Conservation (phyloP, 176 grass and related monocot species). For the Musa beccarii region DNA sequence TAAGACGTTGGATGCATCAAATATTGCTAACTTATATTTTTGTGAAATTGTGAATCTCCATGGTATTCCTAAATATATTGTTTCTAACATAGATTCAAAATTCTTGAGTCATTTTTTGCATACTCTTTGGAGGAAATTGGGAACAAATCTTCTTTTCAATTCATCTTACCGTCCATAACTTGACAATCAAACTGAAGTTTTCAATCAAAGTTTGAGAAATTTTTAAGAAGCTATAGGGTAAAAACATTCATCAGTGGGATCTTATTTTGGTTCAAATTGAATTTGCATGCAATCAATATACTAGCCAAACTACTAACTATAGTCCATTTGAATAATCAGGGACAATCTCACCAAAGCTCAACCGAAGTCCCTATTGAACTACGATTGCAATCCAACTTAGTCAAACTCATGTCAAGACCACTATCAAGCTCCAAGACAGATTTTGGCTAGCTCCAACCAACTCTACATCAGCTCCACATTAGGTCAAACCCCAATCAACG, state of each 20-base stretch:
- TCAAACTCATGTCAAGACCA: too few relatives aligned
- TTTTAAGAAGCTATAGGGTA: background rate
- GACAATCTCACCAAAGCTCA: too few relatives aligned
- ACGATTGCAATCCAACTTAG: too few relatives aligned
- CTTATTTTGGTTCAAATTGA: background rate
- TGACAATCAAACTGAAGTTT: background rate
- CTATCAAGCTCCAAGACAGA: too few relatives aligned
- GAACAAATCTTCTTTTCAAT: background rate
- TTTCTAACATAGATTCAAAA: background rate
- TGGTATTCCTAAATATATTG: background rate
- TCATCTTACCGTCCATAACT: background rate
- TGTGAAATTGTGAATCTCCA: background rate
- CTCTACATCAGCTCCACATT: too few relatives aligned
- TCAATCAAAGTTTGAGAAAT: background rate
- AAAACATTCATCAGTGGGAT: background rate
- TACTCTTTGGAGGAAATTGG: background rate
- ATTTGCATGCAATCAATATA: background rate
- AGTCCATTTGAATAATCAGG: too few relatives aligned
- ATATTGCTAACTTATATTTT: background rate
- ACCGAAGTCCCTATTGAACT: too few relatives aligned
- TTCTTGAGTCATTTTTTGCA: background rate
- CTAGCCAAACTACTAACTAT: too few relatives aligned
- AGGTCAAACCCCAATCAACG: too few relatives aligned
- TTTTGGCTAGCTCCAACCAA: too few relatives aligned
- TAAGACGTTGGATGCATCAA: background rate